phyloP scores from a whole-genome alignment of 257 asterid genomes.

The Capsicum baccatum region DNA sequence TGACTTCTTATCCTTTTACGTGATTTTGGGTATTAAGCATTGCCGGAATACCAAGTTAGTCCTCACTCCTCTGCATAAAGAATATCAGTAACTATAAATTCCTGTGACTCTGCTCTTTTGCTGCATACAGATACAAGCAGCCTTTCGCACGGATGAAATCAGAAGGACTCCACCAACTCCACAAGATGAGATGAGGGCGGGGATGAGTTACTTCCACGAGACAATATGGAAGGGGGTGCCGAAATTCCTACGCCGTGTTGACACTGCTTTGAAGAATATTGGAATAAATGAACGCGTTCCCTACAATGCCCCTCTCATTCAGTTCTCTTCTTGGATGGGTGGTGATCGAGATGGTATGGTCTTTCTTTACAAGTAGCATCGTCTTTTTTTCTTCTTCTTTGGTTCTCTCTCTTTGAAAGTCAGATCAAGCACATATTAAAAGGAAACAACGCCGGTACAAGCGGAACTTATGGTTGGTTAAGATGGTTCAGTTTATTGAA shows the following conservation, averaged over 20 bases:
- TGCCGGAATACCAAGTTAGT: background rate
- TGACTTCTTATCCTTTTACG: background rate
- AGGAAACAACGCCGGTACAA: background rate
- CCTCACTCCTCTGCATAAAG: background rate
- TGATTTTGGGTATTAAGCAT: constrained; percentile 1
- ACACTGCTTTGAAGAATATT: constrained; percentile 92
- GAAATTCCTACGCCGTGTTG: constrained; percentile 84
- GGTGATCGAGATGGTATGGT: constrained; percentile 93
- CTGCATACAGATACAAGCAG: constrained; percentile 84
- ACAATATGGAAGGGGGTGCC: constrained; percentile 99
- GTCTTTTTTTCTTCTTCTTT: background rate
- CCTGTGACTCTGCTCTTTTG: background rate
- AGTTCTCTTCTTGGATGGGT: constrained; percentile 99
- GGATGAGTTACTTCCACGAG: constrained; percentile 97
- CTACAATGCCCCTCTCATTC: constrained; percentile 89
- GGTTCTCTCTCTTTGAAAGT: constrained; percentile 1
- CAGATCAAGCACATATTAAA: background rate
- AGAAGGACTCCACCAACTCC: constrained; percentile 96
- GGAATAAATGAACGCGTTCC: constrained; percentile 96
- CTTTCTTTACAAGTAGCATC: constrained; percentile 15
- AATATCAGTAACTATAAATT: constrained; percentile 6
- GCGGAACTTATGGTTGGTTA: background rate
- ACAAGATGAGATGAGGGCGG: constrained; percentile 99
- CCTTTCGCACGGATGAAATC: constrained; percentile 95
- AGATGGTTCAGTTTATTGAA: constrained; percentile 18